Conservation (phyloP, 495 filamentous ascomycete species). For the Penicillium ochrochloron region DNA sequence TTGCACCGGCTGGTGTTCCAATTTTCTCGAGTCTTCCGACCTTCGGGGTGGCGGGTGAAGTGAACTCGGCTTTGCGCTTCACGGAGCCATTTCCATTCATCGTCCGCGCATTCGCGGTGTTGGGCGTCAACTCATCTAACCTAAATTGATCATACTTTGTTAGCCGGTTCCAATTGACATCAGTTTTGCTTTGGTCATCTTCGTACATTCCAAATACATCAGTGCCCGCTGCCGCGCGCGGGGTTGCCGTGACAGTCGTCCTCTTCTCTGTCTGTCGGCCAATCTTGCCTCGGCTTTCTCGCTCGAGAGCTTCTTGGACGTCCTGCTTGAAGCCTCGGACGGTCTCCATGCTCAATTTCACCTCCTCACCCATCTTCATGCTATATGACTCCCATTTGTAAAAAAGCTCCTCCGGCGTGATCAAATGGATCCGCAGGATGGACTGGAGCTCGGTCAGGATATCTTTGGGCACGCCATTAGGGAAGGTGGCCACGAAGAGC, state of each 20-base stretch:
- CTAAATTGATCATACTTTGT: constrained; percentile 39
- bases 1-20: constrained; percentile 38
- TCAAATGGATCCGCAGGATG: constrained; percentile 78
- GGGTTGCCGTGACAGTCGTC: constrained; percentile 59
- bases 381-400: constrained; percentile 98
- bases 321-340: constrained; percentile 81
- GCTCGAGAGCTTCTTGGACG: constrained; percentile 80
- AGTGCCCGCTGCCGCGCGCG: constrained; percentile 59
- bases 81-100: constrained; percentile 55
- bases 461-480: constrained; percentile 67
- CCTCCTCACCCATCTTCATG: constrained; percentile 88
- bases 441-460: constrained; percentile 78
- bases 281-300: constrained; percentile 65
- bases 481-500: constrained; percentile 62
- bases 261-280: constrained; percentile 67
- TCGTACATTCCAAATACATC: constrained; percentile 87
- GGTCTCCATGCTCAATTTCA: constrained; percentile 68
- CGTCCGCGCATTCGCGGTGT: constrained; percentile 61
- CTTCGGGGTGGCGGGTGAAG: constrained; percentile 60
- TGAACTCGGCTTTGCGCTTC: constrained; percentile 67
- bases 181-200: background rate
- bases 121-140: constrained; percentile 78
- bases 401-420: constrained; percentile 80
- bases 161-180: background rate
- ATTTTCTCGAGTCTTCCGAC: constrained; percentile 47